phyloP scores from a whole-genome alignment of 2,329 filamentous ascomycete genomes.

The Talaromyces sp. region DNA sequence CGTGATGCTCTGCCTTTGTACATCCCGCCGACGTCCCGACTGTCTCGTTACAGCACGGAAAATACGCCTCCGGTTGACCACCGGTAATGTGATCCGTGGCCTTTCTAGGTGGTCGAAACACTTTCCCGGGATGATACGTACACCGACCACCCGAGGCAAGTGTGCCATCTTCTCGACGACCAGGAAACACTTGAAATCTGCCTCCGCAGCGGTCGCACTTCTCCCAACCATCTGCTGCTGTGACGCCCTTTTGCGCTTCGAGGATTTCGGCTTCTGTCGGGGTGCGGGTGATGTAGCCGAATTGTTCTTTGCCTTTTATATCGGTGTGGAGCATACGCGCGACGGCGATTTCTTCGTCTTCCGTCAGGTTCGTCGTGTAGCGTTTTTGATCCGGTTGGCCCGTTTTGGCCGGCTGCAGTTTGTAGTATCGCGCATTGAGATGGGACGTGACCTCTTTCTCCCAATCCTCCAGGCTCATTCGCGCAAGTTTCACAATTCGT shows the following conservation, averaged over 20 bases:
- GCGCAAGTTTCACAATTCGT: slow-evolving; percentile 69
- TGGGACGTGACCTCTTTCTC: slow-evolving; percentile 55
- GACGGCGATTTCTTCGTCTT: slow-evolving; percentile 64
- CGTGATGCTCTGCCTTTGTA: slow-evolving; percentile 66
- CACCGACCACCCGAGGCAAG: slow-evolving; percentile 74
- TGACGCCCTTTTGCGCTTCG: slow-evolving; percentile 61
- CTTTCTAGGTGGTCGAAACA: slow-evolving; percentile 56
- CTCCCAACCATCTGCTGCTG: slow-evolving; percentile 72
- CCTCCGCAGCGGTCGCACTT: slow-evolving; percentile 80
- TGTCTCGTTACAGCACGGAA: slow-evolving; percentile 73
- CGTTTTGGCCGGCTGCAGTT: slow-evolving; percentile 23
- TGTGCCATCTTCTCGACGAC: slow-evolving; percentile 70
- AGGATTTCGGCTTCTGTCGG: slow-evolving; percentile 66
- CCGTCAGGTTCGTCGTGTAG: slow-evolving; percentile 66
- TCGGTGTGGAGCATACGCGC: slow-evolving; percentile 62
- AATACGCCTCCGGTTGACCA: slow-evolving; percentile 57
- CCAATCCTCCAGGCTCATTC: slow-evolving; percentile 72
- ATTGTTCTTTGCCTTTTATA: slow-evolving; percentile 58
- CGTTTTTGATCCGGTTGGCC: slow-evolving; percentile 42
- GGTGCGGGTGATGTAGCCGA: slow-evolving; percentile 70
- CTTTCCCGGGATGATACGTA: slow-evolving; percentile 73
- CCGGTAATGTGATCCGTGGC: slow-evolving; percentile 53
- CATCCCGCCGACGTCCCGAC: slow-evolving; percentile 74
- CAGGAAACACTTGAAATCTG: slow-evolving; percentile 89
- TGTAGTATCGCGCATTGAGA: slow-evolving; percentile 38